Percentiles rank a stretch among this genome's conserved stretches.
Conservation (phyloP, 2,329 filamentous ascomycete genomes). For the Venturia carpophila region DNA sequence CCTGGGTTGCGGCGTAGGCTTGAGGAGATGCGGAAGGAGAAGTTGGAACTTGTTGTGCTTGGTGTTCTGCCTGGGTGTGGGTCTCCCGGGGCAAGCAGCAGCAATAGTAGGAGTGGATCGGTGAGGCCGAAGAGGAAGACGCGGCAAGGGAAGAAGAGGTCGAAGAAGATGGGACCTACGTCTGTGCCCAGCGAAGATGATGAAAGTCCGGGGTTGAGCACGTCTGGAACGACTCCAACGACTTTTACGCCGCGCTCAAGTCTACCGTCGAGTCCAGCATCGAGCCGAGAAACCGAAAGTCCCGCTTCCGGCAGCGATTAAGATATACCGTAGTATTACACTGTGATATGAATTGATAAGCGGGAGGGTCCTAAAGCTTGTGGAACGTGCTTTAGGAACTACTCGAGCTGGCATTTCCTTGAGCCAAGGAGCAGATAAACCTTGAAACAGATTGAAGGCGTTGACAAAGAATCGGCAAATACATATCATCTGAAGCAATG, state of each 20-base stretch:
- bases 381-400: neutral
- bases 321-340: too few species aligned
- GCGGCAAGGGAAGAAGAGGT: neutral
- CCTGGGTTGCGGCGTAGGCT: neutral
- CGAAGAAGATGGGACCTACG: neutral
- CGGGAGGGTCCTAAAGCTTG: neutral
- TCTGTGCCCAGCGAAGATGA: neutral
- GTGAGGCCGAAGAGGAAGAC: neutral
- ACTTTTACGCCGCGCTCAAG: too few species aligned
- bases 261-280: too few species aligned
- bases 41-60: neutral
- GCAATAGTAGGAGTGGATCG: neutral
- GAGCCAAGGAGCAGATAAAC: neutral
- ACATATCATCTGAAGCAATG: too few species aligned
- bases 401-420: neutral
- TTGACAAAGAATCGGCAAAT: neutral
- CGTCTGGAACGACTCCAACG: neutral
- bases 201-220: neutral
- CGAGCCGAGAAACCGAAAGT: too few species aligned
- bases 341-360: neutral
- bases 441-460: neutral
- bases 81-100: neutral
- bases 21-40: neutral
- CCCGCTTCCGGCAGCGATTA: too few species aligned
- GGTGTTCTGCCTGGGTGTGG: neutral